Percentiles rank a stretch among this genome's conserved stretches.
These are phyloP conservation scores for Pleurotus tuoliensis DNA, from an alignment of 768 basidiomycete species.

Conservation along the genomic window DNA sequence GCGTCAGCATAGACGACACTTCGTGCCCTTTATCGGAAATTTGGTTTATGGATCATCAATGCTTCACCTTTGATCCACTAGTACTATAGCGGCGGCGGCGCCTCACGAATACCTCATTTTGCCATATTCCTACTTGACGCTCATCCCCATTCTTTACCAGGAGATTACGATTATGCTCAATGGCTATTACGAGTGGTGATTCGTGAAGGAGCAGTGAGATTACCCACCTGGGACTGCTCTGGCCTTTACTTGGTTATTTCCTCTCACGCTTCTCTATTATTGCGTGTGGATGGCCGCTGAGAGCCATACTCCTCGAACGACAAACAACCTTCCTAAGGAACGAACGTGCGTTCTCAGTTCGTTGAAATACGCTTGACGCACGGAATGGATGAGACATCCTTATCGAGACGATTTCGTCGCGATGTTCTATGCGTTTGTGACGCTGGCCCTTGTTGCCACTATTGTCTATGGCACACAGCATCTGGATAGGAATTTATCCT, in stretches of 20 bases:
- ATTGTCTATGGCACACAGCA: slow-evolving; percentile 16
- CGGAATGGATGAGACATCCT: neutral
- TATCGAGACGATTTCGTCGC: neutral
- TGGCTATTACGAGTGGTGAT: too few relatives aligned
- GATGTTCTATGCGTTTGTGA: neutral
- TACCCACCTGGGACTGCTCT: neutral
- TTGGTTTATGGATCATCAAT: too few relatives aligned
- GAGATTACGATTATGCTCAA: too few relatives aligned
- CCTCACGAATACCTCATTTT: too few relatives aligned
- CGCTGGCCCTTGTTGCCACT: slow-evolving; percentile 10
- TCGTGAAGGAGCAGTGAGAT: neutral
- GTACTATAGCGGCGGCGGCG: too few relatives aligned
- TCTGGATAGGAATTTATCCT: slow-evolving; percentile 37
- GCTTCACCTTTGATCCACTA: too few relatives aligned
- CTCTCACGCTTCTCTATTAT: neutral
- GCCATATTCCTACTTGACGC: too few relatives aligned
- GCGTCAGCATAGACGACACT: too few relatives aligned
- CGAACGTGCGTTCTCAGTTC: neutral
- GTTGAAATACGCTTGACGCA: neutral
- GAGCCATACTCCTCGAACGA: neutral
- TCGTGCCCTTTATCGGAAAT: too few relatives aligned
- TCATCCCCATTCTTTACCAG: too few relatives aligned
- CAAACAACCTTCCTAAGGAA: neutral
- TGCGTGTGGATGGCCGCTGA: neutral
- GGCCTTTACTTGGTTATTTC: neutral